phyloP scores from a whole-genome alignment of 2,329 filamentous ascomycete genomes.

The Arachnomyces sp. region DNA sequence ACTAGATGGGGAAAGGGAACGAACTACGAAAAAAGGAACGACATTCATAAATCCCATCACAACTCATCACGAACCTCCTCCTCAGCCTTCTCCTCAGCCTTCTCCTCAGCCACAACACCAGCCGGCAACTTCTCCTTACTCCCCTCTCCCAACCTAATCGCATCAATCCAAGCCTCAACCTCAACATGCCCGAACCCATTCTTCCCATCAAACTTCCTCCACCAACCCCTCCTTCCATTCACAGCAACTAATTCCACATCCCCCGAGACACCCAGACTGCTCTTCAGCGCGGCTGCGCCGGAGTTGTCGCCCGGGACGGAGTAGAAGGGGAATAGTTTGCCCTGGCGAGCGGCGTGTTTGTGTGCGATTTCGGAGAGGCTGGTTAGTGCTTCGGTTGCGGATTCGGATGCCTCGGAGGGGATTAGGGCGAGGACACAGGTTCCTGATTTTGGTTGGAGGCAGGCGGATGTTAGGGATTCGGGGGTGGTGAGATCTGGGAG shows the following conservation, averaged over 20 bases:
- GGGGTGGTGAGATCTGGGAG: conserved; percentile 58
- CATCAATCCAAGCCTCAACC: conserved; percentile 80
- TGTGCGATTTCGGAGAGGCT: conserved; percentile 65
- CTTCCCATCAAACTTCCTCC: conserved; percentile 59
- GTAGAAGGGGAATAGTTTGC: conserved; percentile 75
- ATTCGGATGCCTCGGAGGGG: conserved; percentile 45
- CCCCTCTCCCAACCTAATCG: conserved; percentile 82
- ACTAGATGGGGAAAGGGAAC: too few species aligned
- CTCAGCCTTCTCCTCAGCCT: conserved; percentile 25
- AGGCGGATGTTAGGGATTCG: conserved; percentile 59
- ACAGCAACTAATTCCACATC: conserved; percentile 68
- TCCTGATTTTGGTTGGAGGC: conserved; percentile 64
- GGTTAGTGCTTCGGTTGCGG: conserved; percentile 48
- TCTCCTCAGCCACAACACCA: conserved; percentile 43
- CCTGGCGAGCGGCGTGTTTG: conserved; percentile 60
- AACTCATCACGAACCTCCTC: conserved; percentile 45
- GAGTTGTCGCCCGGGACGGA: conserved; percentile 57
- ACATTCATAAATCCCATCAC: too few species aligned
- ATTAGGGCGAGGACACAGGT: conserved; percentile 76
- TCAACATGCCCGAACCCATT: conserved; percentile 43
- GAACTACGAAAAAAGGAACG: too few species aligned
- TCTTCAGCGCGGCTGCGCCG: conserved; percentile 48
- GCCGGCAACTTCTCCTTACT: conserved; percentile 66
- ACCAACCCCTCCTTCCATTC: conserved; percentile 82
- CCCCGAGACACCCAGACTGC: conserved; percentile 53